phyloP scores from a whole-genome alignment of 345 rosid species.

The Camelina hispida region DNA sequence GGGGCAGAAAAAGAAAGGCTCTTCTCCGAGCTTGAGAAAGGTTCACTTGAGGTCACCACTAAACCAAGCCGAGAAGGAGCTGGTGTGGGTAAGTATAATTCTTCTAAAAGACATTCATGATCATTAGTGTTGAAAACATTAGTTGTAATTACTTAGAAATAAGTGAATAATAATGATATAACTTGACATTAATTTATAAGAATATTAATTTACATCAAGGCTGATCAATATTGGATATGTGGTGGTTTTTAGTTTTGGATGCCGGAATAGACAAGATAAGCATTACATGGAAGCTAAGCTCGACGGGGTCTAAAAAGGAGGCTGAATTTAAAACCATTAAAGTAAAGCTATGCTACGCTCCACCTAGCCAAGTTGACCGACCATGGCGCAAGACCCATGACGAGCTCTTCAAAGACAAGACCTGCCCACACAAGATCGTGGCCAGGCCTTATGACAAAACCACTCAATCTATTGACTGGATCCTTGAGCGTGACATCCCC shows the following conservation, averaged over 20 bases:
- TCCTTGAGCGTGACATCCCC: constrained; percentile 45
- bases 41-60: constrained; percentile 49
- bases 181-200: not conserved
- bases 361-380: constrained; percentile 46
- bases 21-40: constrained; percentile 51
- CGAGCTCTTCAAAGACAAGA: constrained; percentile 47
- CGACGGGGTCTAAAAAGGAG: constrained; percentile 16
- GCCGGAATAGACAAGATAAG: constrained; percentile 35
- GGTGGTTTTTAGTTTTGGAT: constrained; percentile 30
- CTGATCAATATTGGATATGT: not conserved
- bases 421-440: constrained; percentile 48
- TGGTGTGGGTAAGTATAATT: constrained; percentile 50
- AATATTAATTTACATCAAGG: not conserved
- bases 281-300: constrained; percentile 43
- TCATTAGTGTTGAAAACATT: not conserved
- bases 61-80: constrained; percentile 43
- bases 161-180: not conserved
- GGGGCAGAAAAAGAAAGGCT: constrained; percentile 38
- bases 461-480: constrained; percentile 28
- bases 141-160: not conserved
- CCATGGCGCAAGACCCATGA: constrained; percentile 50
- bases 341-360: constrained; percentile 51
- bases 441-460: constrained; percentile 33
- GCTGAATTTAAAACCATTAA: constrained; percentile 26
- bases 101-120: not conserved